Conservation (phyloP, 2,329 filamentous ascomycete species). For the Didymella keratinophila region DNA sequence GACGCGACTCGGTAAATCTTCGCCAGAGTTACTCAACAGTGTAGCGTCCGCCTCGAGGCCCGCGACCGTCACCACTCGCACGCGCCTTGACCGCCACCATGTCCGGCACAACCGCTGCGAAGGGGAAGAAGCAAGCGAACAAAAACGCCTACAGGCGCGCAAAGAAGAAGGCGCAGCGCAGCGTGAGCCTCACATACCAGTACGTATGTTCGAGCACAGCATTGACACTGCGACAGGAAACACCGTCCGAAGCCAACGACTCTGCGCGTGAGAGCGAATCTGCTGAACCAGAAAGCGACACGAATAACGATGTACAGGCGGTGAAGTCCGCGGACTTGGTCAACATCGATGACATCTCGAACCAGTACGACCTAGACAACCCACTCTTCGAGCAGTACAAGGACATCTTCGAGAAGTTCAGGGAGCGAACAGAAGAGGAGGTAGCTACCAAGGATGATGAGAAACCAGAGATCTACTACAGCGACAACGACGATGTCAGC, state of each 20-base stretch:
- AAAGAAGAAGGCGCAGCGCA: slow-evolving; percentile 91
- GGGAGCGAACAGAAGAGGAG: slow-evolving; percentile 64
- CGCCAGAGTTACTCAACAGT: background rate
- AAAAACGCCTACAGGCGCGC: slow-evolving; percentile 94
- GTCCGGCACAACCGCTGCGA: slow-evolving; percentile 38
- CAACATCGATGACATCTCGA: slow-evolving; percentile 46
- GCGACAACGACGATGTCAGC: slow-evolving; percentile 84
- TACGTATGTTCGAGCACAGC: background rate
- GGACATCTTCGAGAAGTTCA: slow-evolving; percentile 80
- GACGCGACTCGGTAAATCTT: background rate
- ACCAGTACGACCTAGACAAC: slow-evolving; percentile 70
- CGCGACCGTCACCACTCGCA: background rate
- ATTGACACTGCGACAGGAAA: slow-evolving; percentile 45
- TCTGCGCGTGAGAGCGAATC: slow-evolving; percentile 51
- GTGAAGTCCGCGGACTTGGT: slow-evolving; percentile 58
- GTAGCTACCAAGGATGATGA: slow-evolving; percentile 62
- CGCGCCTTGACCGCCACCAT: slow-evolving; percentile 26
- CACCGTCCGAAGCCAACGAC: slow-evolving; percentile 42
- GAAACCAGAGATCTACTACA: slow-evolving; percentile 84
- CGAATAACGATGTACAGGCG: slow-evolving; percentile 46
- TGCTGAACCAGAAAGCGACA: slow-evolving; percentile 43
- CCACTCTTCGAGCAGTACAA: slow-evolving; percentile 85
- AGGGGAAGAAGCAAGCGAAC: slow-evolving; percentile 70
- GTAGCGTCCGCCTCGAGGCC: background rate
- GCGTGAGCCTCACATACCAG: slow-evolving; percentile 51